A percentile compares a stretch with the other conserved stretches of the same genome.
phyloP scores from a whole-genome alignment of 75 land plant species.

The Larix kaempferi region DNA sequence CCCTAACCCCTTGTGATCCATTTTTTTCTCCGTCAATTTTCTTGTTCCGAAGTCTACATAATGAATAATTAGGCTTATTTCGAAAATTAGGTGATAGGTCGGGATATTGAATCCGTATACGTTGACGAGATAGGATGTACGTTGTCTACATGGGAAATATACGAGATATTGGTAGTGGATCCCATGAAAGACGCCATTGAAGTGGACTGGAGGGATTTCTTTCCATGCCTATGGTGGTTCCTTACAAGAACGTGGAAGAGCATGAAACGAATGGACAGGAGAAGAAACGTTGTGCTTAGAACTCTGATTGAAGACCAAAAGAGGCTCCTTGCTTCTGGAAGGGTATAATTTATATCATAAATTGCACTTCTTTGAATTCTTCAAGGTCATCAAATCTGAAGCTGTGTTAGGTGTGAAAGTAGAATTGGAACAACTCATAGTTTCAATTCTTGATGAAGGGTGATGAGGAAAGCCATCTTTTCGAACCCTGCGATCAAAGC shows the following conservation, averaged over 20 bases:
- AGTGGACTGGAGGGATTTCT: conserved; percentile 99
- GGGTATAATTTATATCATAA: conserved; percentile 36
- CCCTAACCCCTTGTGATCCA: not conserved
- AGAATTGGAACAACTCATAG: no score
- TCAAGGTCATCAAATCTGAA: not conserved
- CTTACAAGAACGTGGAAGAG: conserved; percentile 57
- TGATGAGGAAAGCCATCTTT: no score
- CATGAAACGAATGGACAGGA: conserved; percentile 30
- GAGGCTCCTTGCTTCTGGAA: conserved; percentile 38
- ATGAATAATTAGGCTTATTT: not conserved
- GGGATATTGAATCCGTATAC: conserved; percentile 60
- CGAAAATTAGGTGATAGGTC: conserved; percentile 58
- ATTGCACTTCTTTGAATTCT: not conserved
- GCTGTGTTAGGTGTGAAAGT: no score
- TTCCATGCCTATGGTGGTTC: conserved; percentile 84
- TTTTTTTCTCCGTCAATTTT: no score
- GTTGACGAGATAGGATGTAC: conserved; percentile 57
- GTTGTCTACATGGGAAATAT: conserved; percentile 59
- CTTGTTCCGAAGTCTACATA: no score
- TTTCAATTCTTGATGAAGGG: no score
- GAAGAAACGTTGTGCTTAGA: conserved; percentile 43
- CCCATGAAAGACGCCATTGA: conserved; percentile 79
- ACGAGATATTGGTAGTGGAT: conserved; percentile 53
- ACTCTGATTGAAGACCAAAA: conserved; percentile 61
- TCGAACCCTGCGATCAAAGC: no score